Evolutionary conservation across 345 rosid genomes (phyloP), one percentile per base, ranked within the genome.

Genomic region (Geranium rotundifolium): DNA sequence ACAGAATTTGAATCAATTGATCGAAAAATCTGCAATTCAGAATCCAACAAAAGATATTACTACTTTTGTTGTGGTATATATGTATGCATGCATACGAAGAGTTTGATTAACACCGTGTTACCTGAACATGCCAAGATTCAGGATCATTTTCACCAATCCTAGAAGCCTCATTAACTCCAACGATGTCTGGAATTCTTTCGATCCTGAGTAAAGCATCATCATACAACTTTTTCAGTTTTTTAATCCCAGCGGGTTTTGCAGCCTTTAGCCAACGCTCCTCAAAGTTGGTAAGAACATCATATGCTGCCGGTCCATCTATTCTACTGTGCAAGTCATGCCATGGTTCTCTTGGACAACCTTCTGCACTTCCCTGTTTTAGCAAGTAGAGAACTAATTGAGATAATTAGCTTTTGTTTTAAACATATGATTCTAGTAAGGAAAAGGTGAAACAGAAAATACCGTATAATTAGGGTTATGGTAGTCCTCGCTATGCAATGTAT

Each of bases 251-350:
- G 65, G 89, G 93, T 81, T 87, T 89, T 9, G 95, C 66, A 73
- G 93, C 90, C 79, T 84, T 92, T 10, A 66, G 17, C 98, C 98
- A 92, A 14, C 98, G 91, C 72, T 92, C 96, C 82, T 89, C 90
- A 70, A 92, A 92, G 80, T 87, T 92, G n/a, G 83, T 76, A 61
- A 92, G 76, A 58, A 92, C 90, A 67, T 92, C 98, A 68, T 92
- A 92, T 15, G 98, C 98, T 54, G 97, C 98, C 59, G 98, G 97
- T 59, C 97, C 97, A 80, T 87, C 95, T 70, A 92, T 87, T 81
- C 58, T 85, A 65, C 83, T 56, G 81, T 92, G 98, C 81, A 92
- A 66, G 80, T 92, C 98, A 79, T 92, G 98, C 98, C 98, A 92
- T 29, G 97, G 89, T 71, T 89, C 97, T 75, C 98, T 79, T 57